Evolutionary conservation across 164 flowering plant species (phyloP).

Genomic region (Sedum album): DNA sequence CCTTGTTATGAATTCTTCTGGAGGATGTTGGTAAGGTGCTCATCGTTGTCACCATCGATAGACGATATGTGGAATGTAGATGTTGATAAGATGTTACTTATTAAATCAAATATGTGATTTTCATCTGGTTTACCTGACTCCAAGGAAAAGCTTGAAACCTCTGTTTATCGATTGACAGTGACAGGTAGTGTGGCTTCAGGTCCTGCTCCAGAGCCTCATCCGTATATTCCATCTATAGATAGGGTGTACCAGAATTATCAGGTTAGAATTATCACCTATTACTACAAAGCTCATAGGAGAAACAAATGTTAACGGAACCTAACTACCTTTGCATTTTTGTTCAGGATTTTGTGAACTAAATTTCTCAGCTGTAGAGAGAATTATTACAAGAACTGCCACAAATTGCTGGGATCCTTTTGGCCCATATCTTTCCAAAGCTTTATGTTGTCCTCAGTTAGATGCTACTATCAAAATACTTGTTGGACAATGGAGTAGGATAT

Average conservation of each 20-base stretch:
- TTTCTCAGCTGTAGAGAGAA: constrained; percentile 42
- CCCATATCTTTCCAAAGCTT: constrained; percentile 53
- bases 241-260: constrained; percentile 48
- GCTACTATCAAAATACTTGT: constrained; percentile 48
- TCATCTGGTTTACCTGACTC: neutral
- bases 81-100: neutral
- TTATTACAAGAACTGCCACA: constrained; percentile 44
- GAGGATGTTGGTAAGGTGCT: neutral
- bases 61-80: neutral
- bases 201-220: constrained; percentile 34
- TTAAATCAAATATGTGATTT: neutral
- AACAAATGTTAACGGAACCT: neutral
- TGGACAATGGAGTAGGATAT: constrained; percentile 53
- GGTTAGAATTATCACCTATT: constrained; percentile 21
- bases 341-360: constrained; percentile 59
- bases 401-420: constrained; percentile 61
- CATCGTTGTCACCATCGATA: neutral
- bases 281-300: neutral
- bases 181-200: neutral
- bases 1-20: neutral
- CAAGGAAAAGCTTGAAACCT: neutral
- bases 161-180: neutral
- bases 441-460: constrained; percentile 72
- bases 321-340: constrained; percentile 10
- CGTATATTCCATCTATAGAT: constrained; percentile 57